These are phyloP conservation scores for Blastobotrys aristatus DNA, from an alignment of 1,139 yeast species.

Conservation along the genomic window DNA sequence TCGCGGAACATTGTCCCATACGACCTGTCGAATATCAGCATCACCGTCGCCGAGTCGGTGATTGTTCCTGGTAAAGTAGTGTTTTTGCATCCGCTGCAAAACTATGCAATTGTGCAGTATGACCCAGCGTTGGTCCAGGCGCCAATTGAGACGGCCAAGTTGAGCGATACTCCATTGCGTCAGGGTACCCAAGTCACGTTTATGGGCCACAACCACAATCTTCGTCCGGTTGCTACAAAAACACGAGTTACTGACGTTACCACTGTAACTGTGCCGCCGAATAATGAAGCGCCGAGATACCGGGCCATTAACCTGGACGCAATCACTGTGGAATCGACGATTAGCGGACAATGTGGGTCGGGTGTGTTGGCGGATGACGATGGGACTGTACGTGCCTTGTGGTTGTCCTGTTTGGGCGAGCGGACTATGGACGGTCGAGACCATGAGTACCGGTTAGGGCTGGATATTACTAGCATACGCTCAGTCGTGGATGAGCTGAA, in stretches of 20 bases:
- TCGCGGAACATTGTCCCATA: constrained; percentile 80
- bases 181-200: constrained; percentile 75
- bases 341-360: constrained; percentile 69
- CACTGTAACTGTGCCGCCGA: constrained; percentile 68
- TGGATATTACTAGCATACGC: constrained; percentile 61
- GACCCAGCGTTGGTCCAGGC: constrained; percentile 70
- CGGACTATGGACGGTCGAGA: constrained; percentile 50
- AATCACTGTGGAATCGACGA: constrained; percentile 64
- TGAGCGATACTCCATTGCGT: constrained; percentile 53
- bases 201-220: constrained; percentile 71
- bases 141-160: constrained; percentile 57
- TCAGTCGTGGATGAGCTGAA: constrained; percentile 54
- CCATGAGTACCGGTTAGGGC: constrained; percentile 69
- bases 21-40: constrained; percentile 71
- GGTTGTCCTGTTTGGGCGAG: constrained; percentile 82
- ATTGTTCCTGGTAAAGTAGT: constrained; percentile 76
- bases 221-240: constrained; percentile 67
- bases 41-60: constrained; percentile 82
- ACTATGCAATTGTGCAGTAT: constrained; percentile 77
- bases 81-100: constrained; percentile 83
- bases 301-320: constrained; percentile 83
- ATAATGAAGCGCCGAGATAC: constrained; percentile 63
- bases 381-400: constrained; percentile 75
- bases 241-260: constrained; percentile 74
- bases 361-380: constrained; percentile 77